Base-by-base conservation (phyloP, 331 rosid genomes). In the Prunus yedoensis region DNA sequence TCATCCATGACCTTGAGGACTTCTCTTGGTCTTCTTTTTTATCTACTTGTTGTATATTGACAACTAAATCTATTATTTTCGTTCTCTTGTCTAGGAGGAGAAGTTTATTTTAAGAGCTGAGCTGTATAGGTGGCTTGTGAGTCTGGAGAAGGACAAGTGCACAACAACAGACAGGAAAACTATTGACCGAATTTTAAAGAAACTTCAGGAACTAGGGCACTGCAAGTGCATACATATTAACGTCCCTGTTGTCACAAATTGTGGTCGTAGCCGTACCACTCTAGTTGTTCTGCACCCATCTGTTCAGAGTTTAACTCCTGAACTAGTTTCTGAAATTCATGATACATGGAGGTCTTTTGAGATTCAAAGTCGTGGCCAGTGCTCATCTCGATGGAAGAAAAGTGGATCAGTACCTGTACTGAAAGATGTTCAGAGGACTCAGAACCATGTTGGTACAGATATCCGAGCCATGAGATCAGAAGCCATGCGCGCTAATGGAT, bases 401-500 rank as follows among this genome's bases (percentile, higher is more conserved):
- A 83, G 77, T 30, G 90, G 61, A 69, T 45, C 59, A 18, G 82
- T 94, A 81, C 97, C 99, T 79, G 88, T 87, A 68, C 76, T 94
- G 80, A 83, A 94, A 53, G 89, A 82, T 79, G 81, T 92, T 73
- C 90, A 90, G 83, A 92, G 92, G 83, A 80, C 79, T 82, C 84
- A 75, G 77, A 85, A 78, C 15, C 70, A 63, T 73, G 71, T 61
- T 60, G 75, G 70, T 70, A 80, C 89, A 51, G 86, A 82, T 87
- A 72, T 41, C 68, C 88, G 68, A 72, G 83, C 83, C 17, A 74
- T 60, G 77, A 86, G 83, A 83, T 82, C 96, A 79, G 97, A 87
- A 82, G 89, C 90, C 61, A 86, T 86, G 93, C 90, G 91, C 52
- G 89, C 89, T 35, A 94, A 94, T 88, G 97, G 99, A 56, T 94